Base-by-base conservation (phyloP, 495 filamentous ascomycete genomes). In the Penicillium cinerascens region DNA sequence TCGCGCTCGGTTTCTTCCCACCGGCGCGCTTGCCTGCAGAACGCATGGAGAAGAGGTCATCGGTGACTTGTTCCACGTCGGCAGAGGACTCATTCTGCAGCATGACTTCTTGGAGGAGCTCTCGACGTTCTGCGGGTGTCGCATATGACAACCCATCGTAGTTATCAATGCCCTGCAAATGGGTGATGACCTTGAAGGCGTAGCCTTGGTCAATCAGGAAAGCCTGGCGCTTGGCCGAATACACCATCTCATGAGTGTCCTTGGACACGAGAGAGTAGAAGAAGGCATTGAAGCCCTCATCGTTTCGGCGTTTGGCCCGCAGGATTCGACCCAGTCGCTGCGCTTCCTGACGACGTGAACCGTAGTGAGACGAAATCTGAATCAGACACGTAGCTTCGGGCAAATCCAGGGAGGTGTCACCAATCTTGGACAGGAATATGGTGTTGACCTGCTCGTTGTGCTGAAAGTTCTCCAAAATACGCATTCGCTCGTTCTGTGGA, bases 231-330 rank as follows among this genome's bases (percentile, higher is more conserved):
- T 97, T 97, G 36, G 89, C 88, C 6, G 93, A 97, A 75, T 96
- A 99, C 68, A 86, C 92, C 95, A 99, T 97, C 72, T 99, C 93
- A 46, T 89, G 82, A 2, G 93, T 99, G 68, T 97, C 93, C 68
- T 97, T 97, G 9, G 88, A 93, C 26, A 99, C 93, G 4, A 99
- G 79, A 0, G 89, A 93, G 72, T 99, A 99, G 74, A 99, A 99
- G 74, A 99, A 99, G 0, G 93, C 93, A 71, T 99, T 99, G 73
- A 99, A 99, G 17, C 95, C 95, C 69, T 97, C 93, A 70, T 99
- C 93, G 63, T 97, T 97, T 55, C 95, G 79, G 27, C 93, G 85
- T 69, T 99, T 99, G 18, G 93, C 93, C 63, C 93, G 82, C 10
- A 99, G 85, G 62, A 99, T 99, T 33, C 93, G 87, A 10, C 93